Conservation (phyloP, 202 grass and related monocot species). For the Zoysia matrella region DNA sequence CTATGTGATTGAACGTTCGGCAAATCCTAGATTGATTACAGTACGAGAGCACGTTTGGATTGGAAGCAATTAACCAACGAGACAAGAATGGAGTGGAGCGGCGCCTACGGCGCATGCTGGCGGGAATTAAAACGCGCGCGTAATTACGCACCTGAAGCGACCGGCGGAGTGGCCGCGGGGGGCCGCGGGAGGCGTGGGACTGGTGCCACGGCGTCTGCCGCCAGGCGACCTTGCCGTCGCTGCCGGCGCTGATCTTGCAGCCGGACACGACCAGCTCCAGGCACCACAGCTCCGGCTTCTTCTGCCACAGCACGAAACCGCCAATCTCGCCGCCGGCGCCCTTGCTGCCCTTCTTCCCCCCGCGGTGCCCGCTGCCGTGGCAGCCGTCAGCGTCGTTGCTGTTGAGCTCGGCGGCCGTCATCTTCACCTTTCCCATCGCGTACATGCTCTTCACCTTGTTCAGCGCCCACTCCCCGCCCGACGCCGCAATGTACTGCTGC, state of each 20-base stretch:
- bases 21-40: constrained; percentile 9
- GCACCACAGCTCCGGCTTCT: constrained; percentile 96
- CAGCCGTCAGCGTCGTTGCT: constrained; percentile 47
- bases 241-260: constrained; percentile 39
- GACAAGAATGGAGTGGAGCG: not conserved
- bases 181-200: constrained; percentile 93
- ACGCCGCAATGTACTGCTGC: constrained; percentile 86
- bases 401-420: constrained; percentile 90
- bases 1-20: not conserved
- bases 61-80: not conserved
- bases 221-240: constrained; percentile 96
- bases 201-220: constrained; percentile 98
- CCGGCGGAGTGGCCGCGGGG: constrained; percentile 88
- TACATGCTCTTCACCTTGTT: constrained; percentile 91
- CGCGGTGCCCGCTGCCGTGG: not conserved
- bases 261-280: constrained; percentile 91
- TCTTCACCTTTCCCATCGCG: constrained; percentile 92
- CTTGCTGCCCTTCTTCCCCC: constrained; percentile 56
- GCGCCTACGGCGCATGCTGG: constrained; percentile 8
- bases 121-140: not conserved
- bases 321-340: constrained; percentile 68
- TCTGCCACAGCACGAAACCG: constrained; percentile 99
- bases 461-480: constrained; percentile 50
- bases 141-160: constrained; percentile 79
- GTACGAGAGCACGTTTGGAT: not conserved